Conservation (phyloP, 306 rosid species). For the Vigna trinervia region DNA sequence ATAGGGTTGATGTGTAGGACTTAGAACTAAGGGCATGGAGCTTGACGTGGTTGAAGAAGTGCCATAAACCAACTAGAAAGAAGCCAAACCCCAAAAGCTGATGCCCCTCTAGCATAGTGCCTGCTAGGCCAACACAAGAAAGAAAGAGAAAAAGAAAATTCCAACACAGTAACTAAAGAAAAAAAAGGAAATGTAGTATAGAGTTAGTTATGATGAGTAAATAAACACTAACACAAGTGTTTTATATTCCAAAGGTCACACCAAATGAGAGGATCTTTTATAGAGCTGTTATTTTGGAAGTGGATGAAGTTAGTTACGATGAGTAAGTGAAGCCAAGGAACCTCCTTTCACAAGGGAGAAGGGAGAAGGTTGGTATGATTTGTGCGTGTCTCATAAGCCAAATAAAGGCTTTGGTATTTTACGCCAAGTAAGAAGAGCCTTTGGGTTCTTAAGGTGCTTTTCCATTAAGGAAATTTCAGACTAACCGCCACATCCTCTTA, state of each 20-base stretch:
- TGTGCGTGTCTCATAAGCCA: constrained; percentile 36
- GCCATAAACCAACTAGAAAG: constrained; percentile 79
- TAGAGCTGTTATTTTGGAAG: constrained; percentile 16
- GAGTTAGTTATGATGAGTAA: background rate
- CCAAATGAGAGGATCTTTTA: constrained; percentile 16
- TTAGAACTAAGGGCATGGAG: constrained; percentile 56
- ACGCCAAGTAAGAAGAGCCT: constrained; percentile 39
- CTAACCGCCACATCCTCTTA: background rate
- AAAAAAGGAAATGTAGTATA: background rate
- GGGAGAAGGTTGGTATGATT: constrained; percentile 19
- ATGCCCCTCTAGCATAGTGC: constrained; percentile 67
- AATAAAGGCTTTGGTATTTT: constrained; percentile 39
- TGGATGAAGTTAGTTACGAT: constrained; percentile 11
- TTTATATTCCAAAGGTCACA: background rate
- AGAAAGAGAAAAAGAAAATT: background rate
- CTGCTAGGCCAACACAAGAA: constrained; percentile 5
- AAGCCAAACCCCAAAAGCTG: constrained; percentile 70
- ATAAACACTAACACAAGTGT: background rate
- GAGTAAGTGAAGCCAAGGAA: constrained; percentile 28
- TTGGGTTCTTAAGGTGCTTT: constrained; percentile 23
- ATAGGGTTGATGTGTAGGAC: constrained; percentile 54
- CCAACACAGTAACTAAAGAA: background rate
- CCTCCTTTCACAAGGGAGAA: constrained; percentile 38
- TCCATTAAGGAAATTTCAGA: constrained; percentile 39
- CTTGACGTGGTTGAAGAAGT: constrained; percentile 74